Base-by-base conservation (phyloP, 1,284 basidiomycete species). In the Apiotrichum brassicae region DNA sequence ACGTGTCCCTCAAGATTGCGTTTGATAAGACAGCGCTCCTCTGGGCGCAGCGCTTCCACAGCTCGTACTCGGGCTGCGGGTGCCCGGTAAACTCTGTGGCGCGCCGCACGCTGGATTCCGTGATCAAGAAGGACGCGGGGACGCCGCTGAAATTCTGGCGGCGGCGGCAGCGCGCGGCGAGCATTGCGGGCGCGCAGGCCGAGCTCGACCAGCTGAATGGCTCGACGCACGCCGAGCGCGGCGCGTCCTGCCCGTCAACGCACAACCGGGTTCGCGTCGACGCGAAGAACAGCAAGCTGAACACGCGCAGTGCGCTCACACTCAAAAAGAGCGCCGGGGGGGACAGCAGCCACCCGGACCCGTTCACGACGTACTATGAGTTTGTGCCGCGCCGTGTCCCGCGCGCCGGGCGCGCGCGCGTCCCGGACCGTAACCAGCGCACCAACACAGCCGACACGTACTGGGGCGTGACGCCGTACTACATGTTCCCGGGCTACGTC, bases 1-100 rank as follows among this genome's bases (percentile, higher is more conserved):
- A 62, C 14, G 55, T 51, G 14, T 45, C 54, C 14, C 42, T 63
- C 12, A 57, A 54, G 11, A 24, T 49, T 22, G 61, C 61, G 6
- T 49, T 56, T 16, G 53, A 60, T 39, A 33, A 45, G 34, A 63
- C 62, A 4, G 57, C 52, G 2, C 38, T 26, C 23, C 46, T 58
- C 20, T 65, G 62, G 61, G 61, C 61, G 25, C 22, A 48, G 26
- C 49, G 54, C 34, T 65, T 58, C 49, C 35, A 42, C 34, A 43
- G 45, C 4, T 22, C 44, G 19, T 56, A 56, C 45, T 48, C 44
- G 2, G 54, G 54, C 18, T 56, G 54, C 38, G 50, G 54, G 12
- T 56, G 54, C 23, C 54, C 50, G 1, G 42, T 49, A 6, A 1
- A 49, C 0, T 3, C n/a, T 7, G 13, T 22, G 4, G 41, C 49